Evolutionary conservation across 139 green algal genomes (phyloP).

Genomic region (Chlorella vulgaris): DNA sequence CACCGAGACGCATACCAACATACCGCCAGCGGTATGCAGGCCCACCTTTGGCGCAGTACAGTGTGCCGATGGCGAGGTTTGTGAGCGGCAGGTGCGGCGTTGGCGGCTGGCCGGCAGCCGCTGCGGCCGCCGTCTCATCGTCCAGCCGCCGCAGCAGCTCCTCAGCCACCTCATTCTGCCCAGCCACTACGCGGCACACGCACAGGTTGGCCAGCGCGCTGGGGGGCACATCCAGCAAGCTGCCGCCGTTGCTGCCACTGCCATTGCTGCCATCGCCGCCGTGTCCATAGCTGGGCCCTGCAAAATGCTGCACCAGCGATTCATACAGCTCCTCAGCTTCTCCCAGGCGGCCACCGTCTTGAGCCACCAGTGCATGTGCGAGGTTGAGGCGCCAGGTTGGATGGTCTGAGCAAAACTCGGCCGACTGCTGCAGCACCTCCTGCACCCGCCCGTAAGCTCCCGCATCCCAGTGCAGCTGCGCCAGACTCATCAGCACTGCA

Average conservation of each 20-base stretch:
- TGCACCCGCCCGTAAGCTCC: conserved; percentile 77
- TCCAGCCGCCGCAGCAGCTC: conserved; percentile 90
- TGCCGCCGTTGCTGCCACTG: conserved; percentile 10
- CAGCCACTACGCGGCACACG: conserved; percentile 91
- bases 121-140: conserved; percentile 70
- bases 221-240: conserved; percentile 75
- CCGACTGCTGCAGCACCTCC: conserved; percentile 75
- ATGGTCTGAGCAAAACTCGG: conserved; percentile 89
- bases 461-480: conserved; percentile 82
- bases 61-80: conserved; percentile 92
- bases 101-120: neutral
- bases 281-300: no score
- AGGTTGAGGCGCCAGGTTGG: conserved; percentile 88
- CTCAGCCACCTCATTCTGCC: conserved; percentile 89
- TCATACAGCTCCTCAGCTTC: conserved; percentile 42
- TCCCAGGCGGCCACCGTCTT: conserved; percentile 49
- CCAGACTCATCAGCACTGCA: conserved; percentile 85
- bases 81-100: conserved; percentile 85
- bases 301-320: conserved; percentile 39
- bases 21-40: conserved; percentile 32
- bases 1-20: neutral
- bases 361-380: conserved; percentile 88
- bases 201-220: conserved; percentile 93
- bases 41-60: conserved; percentile 87
- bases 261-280: neutral